A percentile compares a stretch with the other conserved stretches of the same genome.
These are phyloP conservation scores for Melanopsichium pennsylvanicum DNA, from an alignment of 1,284 basidiomycete species.

Conservation along the genomic window DNA sequence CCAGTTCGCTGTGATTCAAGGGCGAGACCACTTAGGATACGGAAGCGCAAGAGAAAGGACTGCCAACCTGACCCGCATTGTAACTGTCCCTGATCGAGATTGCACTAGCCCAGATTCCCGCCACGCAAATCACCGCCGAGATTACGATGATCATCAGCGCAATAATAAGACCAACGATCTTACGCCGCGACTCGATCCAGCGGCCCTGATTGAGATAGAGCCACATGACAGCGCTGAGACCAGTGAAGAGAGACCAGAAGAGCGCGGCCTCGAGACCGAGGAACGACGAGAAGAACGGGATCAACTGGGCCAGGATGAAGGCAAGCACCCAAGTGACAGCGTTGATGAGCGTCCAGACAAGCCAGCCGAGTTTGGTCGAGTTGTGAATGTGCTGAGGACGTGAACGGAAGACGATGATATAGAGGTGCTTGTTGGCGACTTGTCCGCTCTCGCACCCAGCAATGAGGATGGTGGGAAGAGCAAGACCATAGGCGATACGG, in stretches of 20 bases:
- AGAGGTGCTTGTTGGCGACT: conserved; percentile 53
- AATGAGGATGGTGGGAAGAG: conserved; percentile 55
- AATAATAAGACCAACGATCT: conserved; percentile 30
- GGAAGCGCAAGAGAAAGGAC: conserved; percentile 64
- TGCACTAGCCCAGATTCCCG: conserved; percentile 64
- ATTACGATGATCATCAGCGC: conserved; percentile 60
- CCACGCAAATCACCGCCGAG: conserved; percentile 64
- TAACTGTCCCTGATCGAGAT: conserved; percentile 64
- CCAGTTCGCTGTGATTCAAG: no score
- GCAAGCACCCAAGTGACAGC: conserved; percentile 50
- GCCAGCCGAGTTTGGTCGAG: conserved; percentile 41
- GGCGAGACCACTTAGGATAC: conserved; percentile 4
- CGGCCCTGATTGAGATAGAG: conserved; percentile 53
- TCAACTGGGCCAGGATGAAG: conserved; percentile 53
- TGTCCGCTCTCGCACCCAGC: conserved; percentile 57
- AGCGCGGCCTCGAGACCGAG: conserved; percentile 51
- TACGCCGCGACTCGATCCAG: conserved; percentile 33
- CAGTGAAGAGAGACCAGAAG: conserved; percentile 56
- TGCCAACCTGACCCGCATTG: conserved; percentile 57
- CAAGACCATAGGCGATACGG: conserved; percentile 58
- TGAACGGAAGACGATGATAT: conserved; percentile 49
- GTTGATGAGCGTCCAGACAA: conserved; percentile 54
- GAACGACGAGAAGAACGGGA: conserved; percentile 55
- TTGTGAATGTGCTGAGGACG: conserved; percentile 46
- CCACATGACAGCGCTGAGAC: conserved; percentile 47